phyloP scores from a whole-genome alignment of 164 flowering plant genomes.

The Stephania cephalantha region DNA sequence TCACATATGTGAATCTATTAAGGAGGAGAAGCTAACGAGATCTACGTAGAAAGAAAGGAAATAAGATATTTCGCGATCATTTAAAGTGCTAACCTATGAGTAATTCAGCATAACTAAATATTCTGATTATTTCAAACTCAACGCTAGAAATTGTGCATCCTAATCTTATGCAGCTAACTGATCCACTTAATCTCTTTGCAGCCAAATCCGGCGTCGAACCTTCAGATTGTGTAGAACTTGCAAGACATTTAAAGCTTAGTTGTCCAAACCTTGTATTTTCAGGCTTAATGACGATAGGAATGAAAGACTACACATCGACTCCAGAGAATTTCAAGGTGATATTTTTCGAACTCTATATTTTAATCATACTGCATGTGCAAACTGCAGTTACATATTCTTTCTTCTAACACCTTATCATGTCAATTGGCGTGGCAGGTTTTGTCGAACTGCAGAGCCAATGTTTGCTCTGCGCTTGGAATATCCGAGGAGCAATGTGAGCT shows the following conservation, averaged over 20 bases:
- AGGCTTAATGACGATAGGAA: conserved; percentile 95
- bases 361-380: no score
- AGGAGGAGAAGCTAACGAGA: not conserved
- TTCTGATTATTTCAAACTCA: not conserved
- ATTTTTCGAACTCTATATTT: not conserved
- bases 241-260: conserved; percentile 48
- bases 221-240: conserved; percentile 64
- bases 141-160: not conserved
- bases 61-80: no score
- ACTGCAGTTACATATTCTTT: not conserved
- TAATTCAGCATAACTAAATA: not conserved
- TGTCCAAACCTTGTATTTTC: conserved; percentile 84
- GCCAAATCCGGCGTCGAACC: conserved; percentile 90
- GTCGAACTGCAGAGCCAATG: conserved; percentile 67
- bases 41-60: no score
- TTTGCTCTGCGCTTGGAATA: conserved; percentile 73
- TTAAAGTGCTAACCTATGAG: no score
- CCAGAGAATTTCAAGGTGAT: conserved; percentile 87
- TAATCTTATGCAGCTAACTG: not conserved
- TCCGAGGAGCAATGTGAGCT: conserved; percentile 73
- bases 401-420: conserved; percentile 6
- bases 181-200: conserved; percentile 25
- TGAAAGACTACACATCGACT: conserved; percentile 86
- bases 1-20: not conserved
- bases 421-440: conserved; percentile 39